These are phyloP conservation scores for Pseudomassariella vexata DNA, from an alignment of 2,329 filamentous ascomycete genomes.

Conservation along the genomic window DNA sequence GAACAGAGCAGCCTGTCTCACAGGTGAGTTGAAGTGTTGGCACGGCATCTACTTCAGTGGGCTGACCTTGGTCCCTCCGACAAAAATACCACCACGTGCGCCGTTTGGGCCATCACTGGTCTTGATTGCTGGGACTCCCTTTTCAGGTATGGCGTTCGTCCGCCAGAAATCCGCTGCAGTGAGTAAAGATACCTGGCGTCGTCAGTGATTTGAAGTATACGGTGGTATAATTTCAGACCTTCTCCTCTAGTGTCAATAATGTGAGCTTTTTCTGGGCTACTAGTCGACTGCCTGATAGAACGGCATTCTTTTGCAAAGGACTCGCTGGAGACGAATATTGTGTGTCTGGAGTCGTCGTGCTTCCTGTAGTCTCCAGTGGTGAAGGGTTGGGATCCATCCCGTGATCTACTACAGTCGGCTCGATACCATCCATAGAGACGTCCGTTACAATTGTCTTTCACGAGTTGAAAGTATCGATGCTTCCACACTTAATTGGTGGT, in stretches of 20 bases:
- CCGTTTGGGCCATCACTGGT: constrained; percentile 67
- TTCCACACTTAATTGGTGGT: background rate
- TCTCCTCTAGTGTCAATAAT: constrained; percentile 50
- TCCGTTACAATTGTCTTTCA: constrained; percentile 13
- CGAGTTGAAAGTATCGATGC: background rate
- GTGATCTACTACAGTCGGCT: constrained; percentile 18
- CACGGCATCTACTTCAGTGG: too few relatives aligned
- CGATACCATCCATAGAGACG: constrained; percentile 18
- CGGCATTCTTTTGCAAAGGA: constrained; percentile 29
- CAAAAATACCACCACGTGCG: constrained; percentile 62
- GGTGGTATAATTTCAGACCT: constrained; percentile 29
- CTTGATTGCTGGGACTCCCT: constrained; percentile 60
- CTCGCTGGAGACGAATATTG: constrained; percentile 42
- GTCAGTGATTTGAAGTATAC: background rate
- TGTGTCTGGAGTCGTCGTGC: constrained; percentile 42
- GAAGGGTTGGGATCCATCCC: constrained; percentile 30
- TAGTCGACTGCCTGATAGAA: constrained; percentile 31
- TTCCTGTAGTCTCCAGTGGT: constrained; percentile 27
- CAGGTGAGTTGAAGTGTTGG: too few relatives aligned
- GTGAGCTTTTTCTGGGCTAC: constrained; percentile 43
- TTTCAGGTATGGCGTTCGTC: constrained; percentile 56
- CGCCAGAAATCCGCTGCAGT: constrained; percentile 66
- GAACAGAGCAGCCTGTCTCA: constrained; percentile 62
- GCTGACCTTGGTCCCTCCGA: constrained; percentile 56
- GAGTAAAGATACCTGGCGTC: constrained; percentile 47